Percentiles rank a stretch among this genome's conserved stretches.
These are phyloP conservation scores for Ogataea saltuana DNA, from an alignment of 805 yeast species.

Conservation along the genomic window DNA sequence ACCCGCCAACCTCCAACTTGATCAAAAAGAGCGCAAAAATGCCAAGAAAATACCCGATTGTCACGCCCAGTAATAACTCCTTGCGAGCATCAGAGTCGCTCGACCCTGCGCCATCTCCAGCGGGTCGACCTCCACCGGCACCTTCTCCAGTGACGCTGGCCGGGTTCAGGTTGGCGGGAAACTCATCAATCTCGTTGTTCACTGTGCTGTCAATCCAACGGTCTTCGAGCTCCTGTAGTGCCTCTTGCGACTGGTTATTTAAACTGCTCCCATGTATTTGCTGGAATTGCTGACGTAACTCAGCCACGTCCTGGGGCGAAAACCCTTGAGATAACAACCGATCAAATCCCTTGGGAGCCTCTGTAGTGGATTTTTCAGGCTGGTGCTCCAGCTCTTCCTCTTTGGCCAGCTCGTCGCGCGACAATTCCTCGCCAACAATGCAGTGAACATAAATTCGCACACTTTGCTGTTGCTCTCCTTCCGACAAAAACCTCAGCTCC, in stretches of 20 bases:
- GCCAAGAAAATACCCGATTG: constrained; percentile 77
- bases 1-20: constrained; percentile 52
- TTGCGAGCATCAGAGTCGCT: constrained; percentile 45
- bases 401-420: constrained; percentile 52
- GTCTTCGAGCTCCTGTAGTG: constrained; percentile 71
- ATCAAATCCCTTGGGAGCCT: constrained; percentile 84
- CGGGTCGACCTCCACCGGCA: constrained; percentile 13
- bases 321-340: constrained; percentile 82
- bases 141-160: constrained; percentile 9
- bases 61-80: constrained; percentile 68
- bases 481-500: constrained; percentile 41
- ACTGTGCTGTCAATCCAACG: constrained; percentile 85
- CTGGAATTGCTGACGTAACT: constrained; percentile 72
- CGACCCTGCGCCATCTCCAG: constrained; percentile 33
- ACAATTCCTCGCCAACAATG: constrained; percentile 67
- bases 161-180: constrained; percentile 37
- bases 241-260: constrained; percentile 42
- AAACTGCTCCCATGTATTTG: constrained; percentile 56
- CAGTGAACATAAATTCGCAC: constrained; percentile 70
- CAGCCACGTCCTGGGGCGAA: constrained; percentile 70
- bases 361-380: constrained; percentile 53
- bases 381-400: constrained; percentile 62
- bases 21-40: constrained; percentile 64
- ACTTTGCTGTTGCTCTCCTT: constrained; percentile 19
- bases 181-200: constrained; percentile 49